Evolutionary conservation across 2,329 filamentous ascomycete species (phyloP), one percentile per base, ranked within the genome.

Genomic region (Penicillium janthinellum): DNA sequence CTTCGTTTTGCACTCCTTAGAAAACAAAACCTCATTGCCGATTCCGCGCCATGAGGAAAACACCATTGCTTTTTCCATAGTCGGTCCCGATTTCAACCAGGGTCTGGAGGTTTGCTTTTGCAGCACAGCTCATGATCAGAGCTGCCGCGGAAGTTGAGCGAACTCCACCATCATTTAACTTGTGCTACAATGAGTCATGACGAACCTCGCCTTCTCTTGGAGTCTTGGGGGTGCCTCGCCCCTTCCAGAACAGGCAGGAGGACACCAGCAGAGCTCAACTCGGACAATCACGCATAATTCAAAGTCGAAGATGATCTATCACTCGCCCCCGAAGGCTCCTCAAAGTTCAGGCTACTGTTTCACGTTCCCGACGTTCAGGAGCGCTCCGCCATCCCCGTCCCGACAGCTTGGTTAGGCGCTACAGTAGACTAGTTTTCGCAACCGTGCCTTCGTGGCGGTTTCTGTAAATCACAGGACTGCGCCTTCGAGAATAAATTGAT

Each of bases 311-410:
- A 35, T 35, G 51, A 60, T 28, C 48, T 44, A 20, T 57, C 54
- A 44, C 15, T 44, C 38, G 3, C 20, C 11, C 11, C 20, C 15
- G 17, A 34, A 17, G 5, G 2, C 25, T 8, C 20, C 8, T 39
- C 39, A 37, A 51, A 39, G 44, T 38, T 54, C 34, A 39, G 34
- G 54, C 58, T 42, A 54, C 38, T 45, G 58, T 60, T 60, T 60
- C 58, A 57, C 11, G 34, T 53, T 54, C 8, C 11, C 15, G 11
- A 37, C 37, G 17, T 38, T 20, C 15, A n/a, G 44, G 45, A 59
- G 17, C 17, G n/a, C 35, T 42, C n/a, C 47, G 41, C 49, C 11
- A 50, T 57, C 48, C 53, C 38, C 35, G 14, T 50, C 54, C 54
- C 54, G 44, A 31, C 11, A 34, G 45, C 41, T 25, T 20, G 54